Base-by-base conservation (phyloP, 2,329 filamentous ascomycete species). In the Bipolaris bicolor region DNA sequence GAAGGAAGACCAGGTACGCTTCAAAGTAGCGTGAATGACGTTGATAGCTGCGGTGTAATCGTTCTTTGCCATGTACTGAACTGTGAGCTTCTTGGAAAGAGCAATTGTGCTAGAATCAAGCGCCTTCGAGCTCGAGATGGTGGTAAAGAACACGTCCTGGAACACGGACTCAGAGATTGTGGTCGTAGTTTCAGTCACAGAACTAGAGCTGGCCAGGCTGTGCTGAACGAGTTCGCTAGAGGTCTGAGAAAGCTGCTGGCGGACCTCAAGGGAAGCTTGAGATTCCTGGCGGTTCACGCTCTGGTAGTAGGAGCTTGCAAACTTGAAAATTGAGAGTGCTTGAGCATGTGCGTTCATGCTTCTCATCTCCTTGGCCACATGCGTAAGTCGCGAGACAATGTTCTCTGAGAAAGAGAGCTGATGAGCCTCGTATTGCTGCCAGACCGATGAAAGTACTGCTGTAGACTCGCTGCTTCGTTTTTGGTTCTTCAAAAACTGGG, bases 301-400 rank as follows among this genome's bases (percentile, higher is more conserved):
- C 72, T 71, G 66, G 66, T 74, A 75, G 60, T 75, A 72, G 1
- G 68, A 71, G 43, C 60, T 68, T 7, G 67, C 69, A 29, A 76
- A 74, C 68, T 82, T 81, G 75, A 80, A 82, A 51, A 83, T 77
- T 1, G 76, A 76, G 44, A 84, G 65, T n/a, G 82, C 80, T 47
- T 77, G 71, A 9, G 75, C 72, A 39, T 77, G 76, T 5, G 80
- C 69, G 3, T 79, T 80, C n/a, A 82, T 59, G 1, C 75, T 71
- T 60, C 79, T 79, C 77, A 84, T 78, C 26, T 79, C 72, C 39
- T 76, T 77, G 16, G 80, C 80, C 39, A 82, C 74, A 51, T 78
- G 74, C 7, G 73, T 61, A 62, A 77, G 55, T 62, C 74, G 37
- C 66, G 61, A 57, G 10, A 73, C 61, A 33, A 76, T 71, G 10